These are phyloP conservation scores for Colletotrichum sp. DNA, from an alignment of 2,329 filamentous ascomycete species.

Conservation along the genomic window DNA sequence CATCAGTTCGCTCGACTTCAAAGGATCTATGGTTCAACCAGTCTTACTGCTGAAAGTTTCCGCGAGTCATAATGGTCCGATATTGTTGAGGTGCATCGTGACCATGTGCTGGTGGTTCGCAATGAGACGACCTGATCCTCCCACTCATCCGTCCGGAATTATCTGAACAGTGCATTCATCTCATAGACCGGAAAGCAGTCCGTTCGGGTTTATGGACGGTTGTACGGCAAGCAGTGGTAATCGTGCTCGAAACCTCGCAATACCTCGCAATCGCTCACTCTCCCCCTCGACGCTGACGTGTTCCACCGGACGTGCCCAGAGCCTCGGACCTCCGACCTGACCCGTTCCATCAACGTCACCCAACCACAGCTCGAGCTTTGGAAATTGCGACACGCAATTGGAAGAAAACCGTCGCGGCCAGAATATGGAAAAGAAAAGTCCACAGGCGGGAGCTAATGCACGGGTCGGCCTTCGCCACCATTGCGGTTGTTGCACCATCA, in stretches of 20 bases:
- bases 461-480: slow-evolving; percentile 9
- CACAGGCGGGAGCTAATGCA: slow-evolving; percentile 15
- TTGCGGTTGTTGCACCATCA: not conserved
- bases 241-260: not conserved
- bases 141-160: not conserved
- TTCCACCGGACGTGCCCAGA: not conserved
- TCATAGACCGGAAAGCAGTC: not conserved
- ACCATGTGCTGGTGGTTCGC: not conserved
- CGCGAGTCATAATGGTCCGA: not conserved
- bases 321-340: slow-evolving; percentile 1
- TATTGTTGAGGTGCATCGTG: not conserved
- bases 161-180: not conserved
- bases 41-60: not conserved
- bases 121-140: not conserved
- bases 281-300: not conserved
- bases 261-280: not conserved
- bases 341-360: not conserved
- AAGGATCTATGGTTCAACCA: not conserved
- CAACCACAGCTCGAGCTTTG: not conserved
- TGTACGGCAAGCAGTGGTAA: not conserved
- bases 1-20: not conserved
- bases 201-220: not conserved
- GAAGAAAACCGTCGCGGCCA: not conserved
- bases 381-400: not conserved
- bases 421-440: not conserved